Conservation (phyloP, 805 yeast genomes). For the Candida easanensis region DNA sequence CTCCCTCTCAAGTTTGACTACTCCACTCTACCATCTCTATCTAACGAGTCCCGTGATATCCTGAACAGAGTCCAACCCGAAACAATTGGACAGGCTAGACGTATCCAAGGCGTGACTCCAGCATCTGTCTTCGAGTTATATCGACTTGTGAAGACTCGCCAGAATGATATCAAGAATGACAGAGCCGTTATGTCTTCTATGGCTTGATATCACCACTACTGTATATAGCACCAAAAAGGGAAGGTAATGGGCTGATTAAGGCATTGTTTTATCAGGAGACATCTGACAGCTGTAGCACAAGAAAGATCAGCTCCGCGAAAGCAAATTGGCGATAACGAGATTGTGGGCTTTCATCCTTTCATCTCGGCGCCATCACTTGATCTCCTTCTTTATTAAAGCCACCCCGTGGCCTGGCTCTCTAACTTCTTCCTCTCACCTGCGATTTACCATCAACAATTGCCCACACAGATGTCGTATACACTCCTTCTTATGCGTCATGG, state of each 20-base stretch:
- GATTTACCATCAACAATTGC: neutral
- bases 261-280: no score
- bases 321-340: no score
- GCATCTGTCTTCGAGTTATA: slow-evolving; percentile 84
- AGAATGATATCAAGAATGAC: slow-evolving; percentile 22
- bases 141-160: slow-evolving; percentile 40
- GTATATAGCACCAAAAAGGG: no score
- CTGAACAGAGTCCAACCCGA: slow-evolving; percentile 77
- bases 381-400: neutral
- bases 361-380: neutral
- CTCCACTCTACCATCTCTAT: slow-evolving; percentile 54
- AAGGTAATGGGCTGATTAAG: no score
- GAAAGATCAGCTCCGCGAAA: no score
- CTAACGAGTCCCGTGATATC: slow-evolving; percentile 68
- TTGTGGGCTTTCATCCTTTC: no score
- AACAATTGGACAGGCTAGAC: slow-evolving; percentile 91
- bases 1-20: slow-evolving; percentile 74
- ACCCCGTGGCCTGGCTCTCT: neutral
- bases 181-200: slow-evolving; percentile 10
- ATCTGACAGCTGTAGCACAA: no score
- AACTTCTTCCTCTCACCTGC: neutral
- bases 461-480: slow-evolving; percentile 27
- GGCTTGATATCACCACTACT: neutral
- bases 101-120: slow-evolving; percentile 94
- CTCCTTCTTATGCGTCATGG: slow-evolving; percentile 76